Base-by-base conservation (phyloP, 768 basidiomycete genomes). In the Chalciporus chontae region DNA sequence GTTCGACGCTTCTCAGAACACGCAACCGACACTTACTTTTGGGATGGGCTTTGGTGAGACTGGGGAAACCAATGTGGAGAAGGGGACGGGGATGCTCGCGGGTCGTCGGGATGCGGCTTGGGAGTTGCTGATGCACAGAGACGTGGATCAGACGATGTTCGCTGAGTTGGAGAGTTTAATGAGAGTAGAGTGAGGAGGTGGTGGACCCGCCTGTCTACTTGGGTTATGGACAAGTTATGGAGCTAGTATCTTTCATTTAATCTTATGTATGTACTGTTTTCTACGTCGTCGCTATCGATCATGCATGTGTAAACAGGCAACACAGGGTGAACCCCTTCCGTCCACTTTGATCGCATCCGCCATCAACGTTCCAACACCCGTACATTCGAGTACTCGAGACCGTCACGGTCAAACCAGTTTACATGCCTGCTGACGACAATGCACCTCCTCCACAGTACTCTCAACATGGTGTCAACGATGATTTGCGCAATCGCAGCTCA, bases 11-110 rank as follows among this genome's bases (percentile, higher is more conserved):
- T 73, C 83, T 3, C 81, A 84, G 54, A 67, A 81, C 17, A 69
- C 71, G 17, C 73, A 73, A 43, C 77, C 88, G 5, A 78, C 80
- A 4, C 74, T 92, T 44, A 75, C 85, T 5, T 92, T 90, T 63
- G 90, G 89, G n/a, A 87, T 92, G 78, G 90, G 87, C 13, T 90
- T 85, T 59, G 81, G 85, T 1, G 90, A 90, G 62, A 76, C 79
- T 38, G 82, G 80, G 8, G 86, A 90, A 57, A 77, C 67, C 15
- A 73, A 73, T 9, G 70, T 77, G 41, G 88, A 92, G 65, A 81
- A 75, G 52, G 90, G 90, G 7, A 84, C 81, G 17, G 90, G 90
- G 3, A 66, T 92, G 47, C 71, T 90, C 27, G 87, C 83, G 46
- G 84, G 84, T 8, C 77, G 85, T 62, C 80, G 84, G 53, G 87